Base-by-base conservation (phyloP, 768 basidiomycete genomes). In the Amanita rimosa region DNA sequence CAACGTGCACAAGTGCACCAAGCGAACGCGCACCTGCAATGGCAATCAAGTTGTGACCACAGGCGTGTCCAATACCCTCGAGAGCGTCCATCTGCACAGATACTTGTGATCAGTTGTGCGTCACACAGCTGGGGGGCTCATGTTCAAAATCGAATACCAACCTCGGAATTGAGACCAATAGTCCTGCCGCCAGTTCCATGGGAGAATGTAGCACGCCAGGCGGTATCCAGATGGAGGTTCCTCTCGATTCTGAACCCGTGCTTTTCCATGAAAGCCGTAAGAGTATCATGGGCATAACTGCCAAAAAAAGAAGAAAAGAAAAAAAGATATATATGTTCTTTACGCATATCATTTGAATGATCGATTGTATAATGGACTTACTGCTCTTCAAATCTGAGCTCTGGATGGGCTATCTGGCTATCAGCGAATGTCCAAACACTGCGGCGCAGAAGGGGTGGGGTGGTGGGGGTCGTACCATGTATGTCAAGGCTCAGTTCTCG, bases 11-110 rank as follows among this genome's bases (percentile, higher is more conserved):
- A 45, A 19, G 8, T 38, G 6, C 22, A 29, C 11, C n/a, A n/a
- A n/a, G n/a, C n/a, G n/a, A 14, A 21, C 44, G 22, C 55, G 16
- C 52, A 64, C 69, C 70, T n/a, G 69, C 65, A 19, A 89, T 84
- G 1, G 83, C 86, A 45, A 91, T 90, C 42, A 91, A 67, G 55
- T 90, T 90, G 58, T 91, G 87, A 2, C 87, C 87, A 56, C 87
- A 90, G 1, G 82, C 84, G 53, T 85, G 84, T 0, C 84, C 79
- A 34, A 81, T 68, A 0, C 75, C 71, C 49, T 67, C 66, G 26
- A 83, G 65, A 1, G 81, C 82, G 48, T 81, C 79, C 79, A 82
- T 81, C 74, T 76, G n/a, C n/a, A n/a, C n/a, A 24, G 2, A 5
- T 24, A 51, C 3, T 34, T 10, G n/a, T n/a, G 6, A 43, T 29